Evolutionary conservation across 805 yeast species (phyloP), one percentile per base, ranked within the genome.

Genomic region (Yamadazyma insecticola): DNA sequence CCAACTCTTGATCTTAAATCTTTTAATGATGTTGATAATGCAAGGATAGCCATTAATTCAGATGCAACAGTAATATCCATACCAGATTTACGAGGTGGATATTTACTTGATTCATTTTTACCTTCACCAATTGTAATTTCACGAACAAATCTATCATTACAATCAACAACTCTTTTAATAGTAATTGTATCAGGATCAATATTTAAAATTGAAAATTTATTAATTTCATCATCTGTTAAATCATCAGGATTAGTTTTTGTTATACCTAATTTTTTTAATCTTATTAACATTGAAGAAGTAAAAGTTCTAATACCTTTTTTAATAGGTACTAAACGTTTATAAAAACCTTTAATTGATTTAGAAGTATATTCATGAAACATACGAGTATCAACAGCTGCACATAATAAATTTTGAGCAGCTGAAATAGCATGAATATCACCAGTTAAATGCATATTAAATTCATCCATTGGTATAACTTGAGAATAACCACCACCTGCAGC

Each of bases 31-130:
- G 76, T 78, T 6, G 94, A 76, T 32, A 90, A 69, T 3, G 97
- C 96, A 44, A 90, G 70, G 36, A 90, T 85, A 14, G 97, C 97
- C 97, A 90, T 90, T 45, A 88, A 75, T 66, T 90, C 97, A 19
- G 90, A 80, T 7, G 97, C 97, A 41, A 90, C 97, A 10, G 97
- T 82, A 54, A 90, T 89, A 56, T 90, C 97, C 61, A 90, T 88
- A 10, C 97, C 97, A 13, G 96, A 79, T 41, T 75, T 71, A 53
- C 97, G 78, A 15, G 82, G 76, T 36, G 77, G 75, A 38, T 89
- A 95, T 68, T 86, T 88, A 30, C 54, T 29, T 13, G 68, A 62
- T 63, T 90, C 97, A 26, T 95, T 89, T 49, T 92, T 81, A 17
- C 95, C 96, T 60, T 84, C 76, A 27, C 97, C 97, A 47, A 89